Base-by-base conservation (phyloP, 106 monocot genomes). In the Allium fistulosum region DNA sequence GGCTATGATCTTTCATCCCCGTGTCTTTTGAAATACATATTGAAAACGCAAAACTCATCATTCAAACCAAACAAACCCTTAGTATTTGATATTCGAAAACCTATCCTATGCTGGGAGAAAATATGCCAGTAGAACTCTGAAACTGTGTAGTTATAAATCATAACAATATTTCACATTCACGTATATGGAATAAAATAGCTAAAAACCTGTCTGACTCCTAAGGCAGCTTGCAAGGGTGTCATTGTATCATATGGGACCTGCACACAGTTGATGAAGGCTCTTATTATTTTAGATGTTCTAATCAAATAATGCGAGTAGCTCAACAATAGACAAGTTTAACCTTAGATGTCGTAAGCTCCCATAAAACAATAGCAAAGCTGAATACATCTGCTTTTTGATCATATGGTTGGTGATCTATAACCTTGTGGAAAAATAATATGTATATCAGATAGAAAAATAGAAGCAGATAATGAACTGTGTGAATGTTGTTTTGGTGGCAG, bases 341-440 rank as follows among this genome's bases (percentile, higher is more conserved):
- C 84, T 92, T 99, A 2, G 84, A 89, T 57, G 97, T 99, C 64
- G 79, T 74, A 50, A 99, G 79, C 81, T 99, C 97, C 92, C 97
- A 99, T 45, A 99, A 81, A 37, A 99, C 97, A 75, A 99, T 83
- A 6, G 89, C 86, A 75, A 92, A 92, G 78, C 97, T 92, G 78
- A 87, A 99, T 28, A 92, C 69, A 81, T 99, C 97, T 14, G 87
- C 92, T 80, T 85, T 99, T 49, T 90, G 80, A 79, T 99, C 89
- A 55, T 99, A 99, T 10, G 68, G 77, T 65, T 80, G 89, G 75
- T 99, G 97, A 80, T 99, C 92, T 69, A 99, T 99, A 53, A 99
- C 92, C 68, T 68, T 56, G 51, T 26, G 18, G 4, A 26, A 12
- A 51, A 66, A 4, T 11, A 66, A 51, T 49, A 16, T 11, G 27